These are phyloP conservation scores for Colletotrichum tamarilloi DNA, from an alignment of 2,329 filamentous ascomycete species.

Conservation along the genomic window DNA sequence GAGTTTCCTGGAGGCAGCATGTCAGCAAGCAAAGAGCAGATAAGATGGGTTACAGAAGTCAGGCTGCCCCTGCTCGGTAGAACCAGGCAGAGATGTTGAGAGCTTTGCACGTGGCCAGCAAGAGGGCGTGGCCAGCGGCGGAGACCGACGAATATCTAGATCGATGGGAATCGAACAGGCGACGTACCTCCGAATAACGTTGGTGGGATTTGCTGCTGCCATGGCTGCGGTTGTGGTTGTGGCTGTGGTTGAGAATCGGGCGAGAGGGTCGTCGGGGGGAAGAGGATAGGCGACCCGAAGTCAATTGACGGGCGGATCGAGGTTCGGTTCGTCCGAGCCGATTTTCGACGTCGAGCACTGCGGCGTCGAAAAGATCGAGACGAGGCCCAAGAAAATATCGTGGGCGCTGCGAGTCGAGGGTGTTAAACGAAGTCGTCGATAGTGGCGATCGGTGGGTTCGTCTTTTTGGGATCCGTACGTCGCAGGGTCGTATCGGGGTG, in stretches of 20 bases:
- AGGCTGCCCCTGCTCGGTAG: not conserved
- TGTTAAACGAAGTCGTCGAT: not conserved
- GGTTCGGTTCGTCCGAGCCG: not conserved
- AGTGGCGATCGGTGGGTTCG: conserved; percentile 19
- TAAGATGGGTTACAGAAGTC: not conserved
- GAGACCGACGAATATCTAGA: not conserved
- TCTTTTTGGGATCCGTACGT: conserved; percentile 7
- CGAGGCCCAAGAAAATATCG: not conserved
- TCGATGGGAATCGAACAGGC: conserved; percentile 29
- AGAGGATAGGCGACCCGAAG: conserved; percentile 1
- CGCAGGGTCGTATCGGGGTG: conserved; percentile 23
- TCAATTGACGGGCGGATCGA: conserved; percentile 16
- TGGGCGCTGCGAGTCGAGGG: not conserved
- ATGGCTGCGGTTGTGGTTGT: conserved; percentile 43
- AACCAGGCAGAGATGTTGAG: not conserved
- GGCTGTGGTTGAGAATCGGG: not conserved
- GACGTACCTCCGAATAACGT: conserved; percentile 75
- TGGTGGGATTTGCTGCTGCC: conserved; percentile 59
- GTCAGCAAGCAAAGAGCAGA: not conserved
- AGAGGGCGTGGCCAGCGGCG: not conserved
- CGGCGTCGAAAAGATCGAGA: not conserved
- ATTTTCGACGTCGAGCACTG: not conserved
- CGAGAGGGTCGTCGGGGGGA: not conserved
- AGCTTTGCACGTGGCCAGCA: not conserved
- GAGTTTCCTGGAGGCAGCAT: conserved; percentile 75